These are phyloP conservation scores for Camelina neglecta DNA, from an alignment of 345 rosid genomes.

Conservation along the genomic window DNA sequence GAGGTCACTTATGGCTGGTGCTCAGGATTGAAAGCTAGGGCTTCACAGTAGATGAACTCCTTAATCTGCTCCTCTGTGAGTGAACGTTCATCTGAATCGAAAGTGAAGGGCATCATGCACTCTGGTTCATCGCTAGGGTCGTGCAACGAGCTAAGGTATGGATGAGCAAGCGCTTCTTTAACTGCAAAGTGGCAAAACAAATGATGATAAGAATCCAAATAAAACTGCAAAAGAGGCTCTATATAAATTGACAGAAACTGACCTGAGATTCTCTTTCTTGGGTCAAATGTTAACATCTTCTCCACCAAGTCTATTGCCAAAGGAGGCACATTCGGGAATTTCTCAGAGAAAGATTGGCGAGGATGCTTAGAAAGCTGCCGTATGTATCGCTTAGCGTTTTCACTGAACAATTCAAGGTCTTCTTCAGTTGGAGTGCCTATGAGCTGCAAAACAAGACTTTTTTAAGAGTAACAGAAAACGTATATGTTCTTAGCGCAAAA, in stretches of 20 bases:
- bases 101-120: slow-evolving; percentile 71
- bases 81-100: slow-evolving; percentile 75
- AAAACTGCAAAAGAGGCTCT: background rate
- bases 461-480: background rate
- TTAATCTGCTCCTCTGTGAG: slow-evolving; percentile 75
- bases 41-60: slow-evolving; percentile 82
- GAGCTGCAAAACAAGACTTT: slow-evolving; percentile 53
- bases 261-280: slow-evolving; percentile 82
- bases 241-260: slow-evolving; percentile 32
- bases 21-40: slow-evolving; percentile 83
- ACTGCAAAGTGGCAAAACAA: slow-evolving; percentile 46
- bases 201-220: background rate
- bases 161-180: slow-evolving; percentile 86
- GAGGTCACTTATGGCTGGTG: slow-evolving; percentile 40
- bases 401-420: slow-evolving; percentile 73
- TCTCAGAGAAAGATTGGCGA: slow-evolving; percentile 75
- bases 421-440: slow-evolving; percentile 89
- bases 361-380: slow-evolving; percentile 58
- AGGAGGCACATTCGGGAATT: slow-evolving; percentile 71
- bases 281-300: slow-evolving; percentile 91
- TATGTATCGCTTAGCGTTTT: slow-evolving; percentile 80
- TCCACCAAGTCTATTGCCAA: slow-evolving; percentile 83
- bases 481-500: background rate
- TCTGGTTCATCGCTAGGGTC: slow-evolving; percentile 80
- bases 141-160: slow-evolving; percentile 64